Conservation (phyloP, 2,329 filamentous ascomycete species). For the Coniochaeta pulveracea region DNA sequence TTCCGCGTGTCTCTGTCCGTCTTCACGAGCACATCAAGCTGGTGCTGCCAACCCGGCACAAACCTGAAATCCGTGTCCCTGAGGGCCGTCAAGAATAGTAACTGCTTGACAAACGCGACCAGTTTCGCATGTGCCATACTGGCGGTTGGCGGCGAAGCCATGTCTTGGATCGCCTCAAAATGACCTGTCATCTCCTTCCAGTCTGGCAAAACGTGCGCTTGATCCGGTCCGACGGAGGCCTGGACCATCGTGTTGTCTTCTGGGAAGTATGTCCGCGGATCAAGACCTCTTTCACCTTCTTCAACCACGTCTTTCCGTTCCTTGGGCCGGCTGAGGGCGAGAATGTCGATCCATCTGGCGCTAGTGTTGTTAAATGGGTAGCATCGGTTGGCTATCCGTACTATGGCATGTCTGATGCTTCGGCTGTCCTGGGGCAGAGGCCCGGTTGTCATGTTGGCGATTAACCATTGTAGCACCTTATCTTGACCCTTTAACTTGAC, state of each 20-base stretch:
- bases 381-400: conserved; percentile 85
- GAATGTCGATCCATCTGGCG: conserved; percentile 78
- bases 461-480: no score
- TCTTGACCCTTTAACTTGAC: no score
- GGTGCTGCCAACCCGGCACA: conserved; percentile 76
- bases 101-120: no score
- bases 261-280: conserved; percentile 45
- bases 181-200: conserved; percentile 44
- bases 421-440: conserved; percentile 43
- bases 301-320: conserved; percentile 78
- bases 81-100: conserved; percentile 38
- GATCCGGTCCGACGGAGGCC: no score
- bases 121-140: no score
- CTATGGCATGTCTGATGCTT: conserved; percentile 69
- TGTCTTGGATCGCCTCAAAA: no score
- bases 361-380: conserved; percentile 68
- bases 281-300: conserved; percentile 79
- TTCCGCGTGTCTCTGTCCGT: conserved; percentile 56
- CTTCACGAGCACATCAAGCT: conserved; percentile 60
- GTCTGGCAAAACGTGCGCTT: conserved; percentile 29
- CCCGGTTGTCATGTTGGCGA: conserved; percentile 53
- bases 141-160: no score
- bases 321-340: conserved; percentile 57
- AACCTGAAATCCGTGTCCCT: conserved; percentile 40
- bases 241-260: no score